A percentile compares a stretch with the other conserved stretches of the same genome.
Evolutionary conservation across 495 filamentous ascomycete genomes (phyloP).

Genomic region (Pseudevernia furfuracea): DNA sequence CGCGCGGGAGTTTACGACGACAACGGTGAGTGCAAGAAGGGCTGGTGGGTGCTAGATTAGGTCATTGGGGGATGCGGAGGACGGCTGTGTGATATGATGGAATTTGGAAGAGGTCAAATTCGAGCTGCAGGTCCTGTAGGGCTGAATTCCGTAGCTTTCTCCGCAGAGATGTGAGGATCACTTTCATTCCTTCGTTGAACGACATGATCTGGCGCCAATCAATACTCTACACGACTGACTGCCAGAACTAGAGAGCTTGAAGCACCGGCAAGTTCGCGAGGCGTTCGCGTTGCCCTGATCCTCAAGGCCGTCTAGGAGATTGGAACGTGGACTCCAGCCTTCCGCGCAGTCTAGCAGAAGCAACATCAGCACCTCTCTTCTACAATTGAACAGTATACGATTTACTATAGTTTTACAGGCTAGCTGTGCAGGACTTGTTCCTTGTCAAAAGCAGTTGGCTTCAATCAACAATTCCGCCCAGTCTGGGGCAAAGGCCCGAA

Average conservation of each 20-base stretch:
- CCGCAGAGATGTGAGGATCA: neutral
- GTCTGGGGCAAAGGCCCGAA: neutral
- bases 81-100: neutral
- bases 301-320: neutral
- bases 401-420: neutral
- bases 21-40: too few species aligned
- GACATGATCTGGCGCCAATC: neutral
- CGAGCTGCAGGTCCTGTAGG: neutral
- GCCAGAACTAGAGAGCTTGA: neutral
- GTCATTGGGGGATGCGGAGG: neutral
- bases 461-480: neutral
- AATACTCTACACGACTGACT: neutral
- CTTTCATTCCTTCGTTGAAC: neutral
- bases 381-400: neutral
- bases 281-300: neutral
- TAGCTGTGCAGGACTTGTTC: neutral
- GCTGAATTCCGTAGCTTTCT: neutral
- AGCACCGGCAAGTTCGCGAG: neutral
- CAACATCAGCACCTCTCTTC: neutral
- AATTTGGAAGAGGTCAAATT: neutral
- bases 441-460: neutral
- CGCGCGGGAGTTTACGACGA: neutral
- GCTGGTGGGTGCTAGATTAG: neutral
- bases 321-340: neutral
- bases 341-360: conserved; percentile 7